Evolutionary conservation across 371 early-diverging fungal species (phyloP), one percentile per base, ranked within the genome.

Genomic region (Syncephalastrum sp.): DNA sequence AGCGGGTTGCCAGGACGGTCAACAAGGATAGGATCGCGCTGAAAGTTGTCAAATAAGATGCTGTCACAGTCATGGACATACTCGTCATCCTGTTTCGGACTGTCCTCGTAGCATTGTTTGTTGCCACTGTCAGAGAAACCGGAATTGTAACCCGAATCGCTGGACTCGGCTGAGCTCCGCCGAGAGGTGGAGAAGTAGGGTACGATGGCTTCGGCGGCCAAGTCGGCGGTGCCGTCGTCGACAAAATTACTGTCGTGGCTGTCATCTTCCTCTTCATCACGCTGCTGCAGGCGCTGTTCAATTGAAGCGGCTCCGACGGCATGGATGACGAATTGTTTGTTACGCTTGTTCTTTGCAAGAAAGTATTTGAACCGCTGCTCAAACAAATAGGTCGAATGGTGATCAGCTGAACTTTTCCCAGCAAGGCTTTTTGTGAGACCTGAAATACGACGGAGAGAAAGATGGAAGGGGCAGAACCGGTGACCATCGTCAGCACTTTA

Each of bases 331-430:
- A 75, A 75, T 23, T 48, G 53, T 45, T 69, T 72, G 50, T 67
- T 61, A 44, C 66, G 43, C 38, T 75, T 69, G 57, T 68, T 69
- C 38, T 59, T 69, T 23, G 75, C 75, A 25, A 75, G 42, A 53
- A 75, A 75, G 42, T 75, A 75, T 54, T 68, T 75, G 58, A 75
- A 75, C 53, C 72, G 65, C 47, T 72, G 53, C 44, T 75, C 68
- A 64, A 75, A 75, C 57, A 60, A 56, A 58, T 57, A 54, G 16
- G 55, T 51, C 10, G 51, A 51, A 5, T 38, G 54, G 33, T 42
- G 54, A 60, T 72, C 72, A 50, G 61, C 54, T 61, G 65, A 62
- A 27, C 57, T 53, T 60, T 66, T 57, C 17, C 65, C 69, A 14
- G 61, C 68, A 17, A 75, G 63, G 59, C 62, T 72, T 47, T 68